phyloP scores from a whole-genome alignment of 1,284 basidiomycete species.

The Melampsora larici-populina region DNA sequence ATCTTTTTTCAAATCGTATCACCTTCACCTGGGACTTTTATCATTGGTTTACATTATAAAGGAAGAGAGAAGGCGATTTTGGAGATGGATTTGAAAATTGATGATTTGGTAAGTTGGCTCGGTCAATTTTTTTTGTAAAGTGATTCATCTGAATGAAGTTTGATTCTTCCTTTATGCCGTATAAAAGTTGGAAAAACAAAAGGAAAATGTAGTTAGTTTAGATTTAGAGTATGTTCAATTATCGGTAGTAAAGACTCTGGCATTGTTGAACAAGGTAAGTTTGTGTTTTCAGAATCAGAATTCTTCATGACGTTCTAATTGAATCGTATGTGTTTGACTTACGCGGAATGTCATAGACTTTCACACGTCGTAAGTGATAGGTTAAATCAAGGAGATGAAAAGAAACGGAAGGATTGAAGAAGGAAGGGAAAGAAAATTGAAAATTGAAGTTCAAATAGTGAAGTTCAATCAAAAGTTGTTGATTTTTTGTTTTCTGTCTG shows the following conservation, averaged over 20 bases:
- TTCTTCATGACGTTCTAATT: neutral
- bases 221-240: constrained; percentile 97
- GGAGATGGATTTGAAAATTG: constrained; percentile 99
- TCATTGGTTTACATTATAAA: constrained; percentile 97
- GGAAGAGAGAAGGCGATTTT: constrained; percentile 98
- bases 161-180: constrained; percentile 32
- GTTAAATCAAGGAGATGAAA: neutral
- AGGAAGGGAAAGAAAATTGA: no score
- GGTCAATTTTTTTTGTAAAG: constrained; percentile 49
- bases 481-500: no score
- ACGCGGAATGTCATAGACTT: neutral
- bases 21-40: constrained; percentile 94
- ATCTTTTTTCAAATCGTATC: constrained; percentile 99
- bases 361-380: neutral
- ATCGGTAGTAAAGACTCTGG: constrained; percentile 90
- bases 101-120: constrained; percentile 93
- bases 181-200: constrained; percentile 66
- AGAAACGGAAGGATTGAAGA: no score
- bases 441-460: no score
- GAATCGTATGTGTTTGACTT: neutral
- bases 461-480: no score
- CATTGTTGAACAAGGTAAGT: constrained; percentile 61
- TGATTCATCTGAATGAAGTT: neutral
- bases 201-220: constrained; percentile 90
- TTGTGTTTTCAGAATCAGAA: neutral